Percentiles rank a stretch among this genome's conserved stretches.
phyloP scores from a whole-genome alignment of 495 filamentous ascomycete genomes.

The Lasiosphaeria miniovina region DNA sequence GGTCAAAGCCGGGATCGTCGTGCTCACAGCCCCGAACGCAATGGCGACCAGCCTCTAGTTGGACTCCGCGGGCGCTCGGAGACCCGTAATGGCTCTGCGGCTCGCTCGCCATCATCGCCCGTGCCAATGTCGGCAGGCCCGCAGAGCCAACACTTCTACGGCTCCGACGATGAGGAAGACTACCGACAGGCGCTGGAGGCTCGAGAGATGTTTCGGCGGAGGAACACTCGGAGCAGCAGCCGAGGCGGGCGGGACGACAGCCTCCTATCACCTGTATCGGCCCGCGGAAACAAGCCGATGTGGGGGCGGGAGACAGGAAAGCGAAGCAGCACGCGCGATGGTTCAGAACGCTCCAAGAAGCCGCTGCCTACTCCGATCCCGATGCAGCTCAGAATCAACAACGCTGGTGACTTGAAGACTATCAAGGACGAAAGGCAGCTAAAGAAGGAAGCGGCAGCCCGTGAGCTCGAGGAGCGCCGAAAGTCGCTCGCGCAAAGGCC shows the following conservation, averaged over 20 bases:
- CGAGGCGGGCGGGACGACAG: conserved; percentile 31
- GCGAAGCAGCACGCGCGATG: conserved; percentile 22
- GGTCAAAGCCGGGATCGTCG: conserved; percentile 24
- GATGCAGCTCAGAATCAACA: conserved; percentile 29
- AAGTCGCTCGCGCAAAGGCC: conserved; percentile 77
- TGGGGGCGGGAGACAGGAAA: conserved; percentile 40
- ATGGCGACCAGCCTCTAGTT: conserved; percentile 44
- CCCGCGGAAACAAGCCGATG: conserved; percentile 10
- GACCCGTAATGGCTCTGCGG: conserved; percentile 51
- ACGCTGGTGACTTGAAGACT: conserved; percentile 38
- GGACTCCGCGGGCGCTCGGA: conserved; percentile 53
- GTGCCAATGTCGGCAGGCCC: conserved; percentile 58
- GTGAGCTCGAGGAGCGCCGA: conserved; percentile 82
- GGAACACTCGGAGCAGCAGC: conserved; percentile 59
- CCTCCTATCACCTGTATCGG: conserved; percentile 24
- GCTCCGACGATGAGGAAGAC: conserved; percentile 57
- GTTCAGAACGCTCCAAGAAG: conserved; percentile 13
- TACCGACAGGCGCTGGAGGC: conserved; percentile 59
- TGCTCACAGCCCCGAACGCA: conserved; percentile 42
- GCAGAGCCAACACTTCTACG: conserved; percentile 33
- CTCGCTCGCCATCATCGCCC: conserved; percentile 77
- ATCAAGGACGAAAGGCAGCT: conserved; percentile 53
- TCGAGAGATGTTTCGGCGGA: conserved; percentile 57
- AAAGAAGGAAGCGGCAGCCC: conserved; percentile 75
- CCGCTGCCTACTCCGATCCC: conserved; percentile 31